A percentile compares a stretch with the other conserved stretches of the same genome.
Evolutionary conservation across 192 early-diverging fungal species (phyloP).

Genomic region (Coemansia furcata): DNA sequence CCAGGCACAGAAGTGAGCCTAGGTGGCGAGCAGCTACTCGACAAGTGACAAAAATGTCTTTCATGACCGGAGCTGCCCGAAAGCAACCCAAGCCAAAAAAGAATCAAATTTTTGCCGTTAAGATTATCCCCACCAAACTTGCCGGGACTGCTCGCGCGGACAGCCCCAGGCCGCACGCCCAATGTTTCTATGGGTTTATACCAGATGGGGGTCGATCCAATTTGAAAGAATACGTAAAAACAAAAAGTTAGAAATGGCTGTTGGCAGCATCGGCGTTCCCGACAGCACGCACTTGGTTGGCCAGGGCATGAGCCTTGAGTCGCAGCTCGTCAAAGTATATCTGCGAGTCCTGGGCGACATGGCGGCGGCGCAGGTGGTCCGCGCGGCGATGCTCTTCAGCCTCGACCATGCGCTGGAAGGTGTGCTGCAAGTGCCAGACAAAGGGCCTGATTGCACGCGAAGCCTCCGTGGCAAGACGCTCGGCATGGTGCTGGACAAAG

Average conservation of each 20-base stretch:
- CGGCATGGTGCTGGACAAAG: conserved; percentile 61
- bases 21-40: conserved; percentile 15
- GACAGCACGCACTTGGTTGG: conserved; percentile 47
- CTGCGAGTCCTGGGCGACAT: conserved; percentile 63
- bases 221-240: background rate
- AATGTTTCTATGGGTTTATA: conserved; percentile 3
- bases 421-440: conserved; percentile 68
- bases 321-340: conserved; percentile 65
- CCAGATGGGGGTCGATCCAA: background rate
- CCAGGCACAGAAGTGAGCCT: background rate
- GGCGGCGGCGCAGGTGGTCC: conserved; percentile 57
- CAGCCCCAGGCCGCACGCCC: background rate
- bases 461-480: conserved; percentile 63
- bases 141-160: background rate
- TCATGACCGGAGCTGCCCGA: background rate
- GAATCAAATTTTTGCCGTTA: background rate
- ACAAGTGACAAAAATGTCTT: background rate
- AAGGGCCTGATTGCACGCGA: conserved; percentile 65
- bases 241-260: background rate
- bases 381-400: conserved; percentile 63
- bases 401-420: conserved; percentile 72
- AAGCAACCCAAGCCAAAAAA: background rate
- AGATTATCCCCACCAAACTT: background rate
- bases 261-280: conserved; percentile 2
- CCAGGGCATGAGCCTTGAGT: conserved; percentile 57